Evolutionary conservation across 768 basidiomycete genomes (phyloP).

Genomic region (Lentinus tigrinus): DNA sequence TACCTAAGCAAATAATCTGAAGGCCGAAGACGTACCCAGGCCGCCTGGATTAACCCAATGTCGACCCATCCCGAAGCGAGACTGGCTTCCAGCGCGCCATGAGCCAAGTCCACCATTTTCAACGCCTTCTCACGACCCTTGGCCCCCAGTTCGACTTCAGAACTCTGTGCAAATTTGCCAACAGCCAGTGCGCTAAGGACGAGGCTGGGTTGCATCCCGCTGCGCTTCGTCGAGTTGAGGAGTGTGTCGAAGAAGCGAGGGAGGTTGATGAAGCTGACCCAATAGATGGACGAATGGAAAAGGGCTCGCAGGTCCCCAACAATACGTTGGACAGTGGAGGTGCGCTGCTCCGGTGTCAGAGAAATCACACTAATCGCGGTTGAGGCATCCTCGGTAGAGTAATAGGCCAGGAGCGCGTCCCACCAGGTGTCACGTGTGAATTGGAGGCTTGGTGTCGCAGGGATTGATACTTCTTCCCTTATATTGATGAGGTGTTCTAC

Average conservation of each 20-base stretch:
- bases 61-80: constrained; percentile 71
- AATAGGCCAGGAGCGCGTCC: constrained; percentile 65
- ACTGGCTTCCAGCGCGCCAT: constrained; percentile 68
- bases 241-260: constrained; percentile 63
- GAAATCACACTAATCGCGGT: background rate
- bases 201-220: constrained; percentile 63
- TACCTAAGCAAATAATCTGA: constrained; percentile 30
- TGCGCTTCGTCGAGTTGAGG: constrained; percentile 49
- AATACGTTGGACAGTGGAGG: constrained; percentile 42
- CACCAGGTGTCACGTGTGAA: constrained; percentile 79
- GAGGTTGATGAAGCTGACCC: constrained; percentile 72
- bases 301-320: constrained; percentile 59
- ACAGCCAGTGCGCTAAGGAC: constrained; percentile 65
- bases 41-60: constrained; percentile 69
- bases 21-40: constrained; percentile 37
- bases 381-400: constrained; percentile 27
- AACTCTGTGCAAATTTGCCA: constrained; percentile 66
- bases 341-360: constrained; percentile 36
- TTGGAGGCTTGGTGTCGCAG: constrained; percentile 55
- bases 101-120: constrained; percentile 63
- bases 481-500: background rate
- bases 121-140: constrained; percentile 56
- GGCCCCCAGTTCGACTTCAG: constrained; percentile 49
- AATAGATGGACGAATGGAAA: constrained; percentile 64
- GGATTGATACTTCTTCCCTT: constrained; percentile 2